phyloP scores from a whole-genome alignment of 352 stramenopile genomes.

The Globisporangium rhizosaccharum region DNA sequence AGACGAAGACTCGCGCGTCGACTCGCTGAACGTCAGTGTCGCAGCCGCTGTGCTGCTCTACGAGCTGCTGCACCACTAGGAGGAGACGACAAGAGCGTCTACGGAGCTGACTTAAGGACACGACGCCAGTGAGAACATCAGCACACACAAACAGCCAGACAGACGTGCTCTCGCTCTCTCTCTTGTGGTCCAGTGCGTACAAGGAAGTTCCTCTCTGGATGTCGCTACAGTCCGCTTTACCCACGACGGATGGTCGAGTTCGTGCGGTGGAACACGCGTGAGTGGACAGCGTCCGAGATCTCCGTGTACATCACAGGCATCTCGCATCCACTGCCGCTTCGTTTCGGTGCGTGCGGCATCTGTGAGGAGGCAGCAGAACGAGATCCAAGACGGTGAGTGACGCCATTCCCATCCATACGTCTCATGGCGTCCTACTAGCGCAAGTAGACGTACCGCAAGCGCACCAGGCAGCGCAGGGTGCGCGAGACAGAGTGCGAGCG shows the following conservation, averaged over 20 bases:
- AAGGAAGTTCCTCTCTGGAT: too few relatives aligned
- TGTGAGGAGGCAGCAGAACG: background rate
- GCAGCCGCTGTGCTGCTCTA: constrained; percentile 75
- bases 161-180: too few relatives aligned
- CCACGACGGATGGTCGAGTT: constrained; percentile 25
- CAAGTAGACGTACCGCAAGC: constrained; percentile 4
- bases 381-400: background rate
- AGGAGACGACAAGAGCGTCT: background rate
- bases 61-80: constrained; percentile 65
- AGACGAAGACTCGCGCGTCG: constrained; percentile 58
- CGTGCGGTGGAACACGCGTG: constrained; percentile 41
- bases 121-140: background rate
- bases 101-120: background rate
- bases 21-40: constrained; percentile 82
- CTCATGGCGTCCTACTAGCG: background rate
- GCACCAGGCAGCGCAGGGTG: constrained; percentile 23
- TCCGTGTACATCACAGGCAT: constrained; percentile 21
- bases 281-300: constrained; percentile 27
- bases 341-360: background rate
- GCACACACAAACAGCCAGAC: background rate
- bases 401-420: background rate
- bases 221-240: background rate
- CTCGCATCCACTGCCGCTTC: background rate
- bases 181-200: too few relatives aligned
- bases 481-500: constrained; percentile 31